These are phyloP conservation scores for Eudorina sp. DNA, from an alignment of 139 green algal species.

Conservation along the genomic window DNA sequence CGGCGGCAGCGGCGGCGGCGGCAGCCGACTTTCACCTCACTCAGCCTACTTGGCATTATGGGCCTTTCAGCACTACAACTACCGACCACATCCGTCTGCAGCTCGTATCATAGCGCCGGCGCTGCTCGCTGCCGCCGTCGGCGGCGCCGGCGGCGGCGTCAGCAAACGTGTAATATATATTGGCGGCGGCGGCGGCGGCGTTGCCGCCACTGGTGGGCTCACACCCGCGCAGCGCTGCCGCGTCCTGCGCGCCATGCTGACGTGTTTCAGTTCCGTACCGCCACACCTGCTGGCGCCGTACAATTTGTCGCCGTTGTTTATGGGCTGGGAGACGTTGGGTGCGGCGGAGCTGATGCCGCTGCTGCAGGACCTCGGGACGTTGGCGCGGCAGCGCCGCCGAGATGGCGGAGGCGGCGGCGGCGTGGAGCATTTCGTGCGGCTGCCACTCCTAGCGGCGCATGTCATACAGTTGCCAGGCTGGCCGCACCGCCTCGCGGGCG, in stretches of 20 bases:
- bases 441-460: neutral
- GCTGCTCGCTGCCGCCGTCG: neutral
- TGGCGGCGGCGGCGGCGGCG: neutral
- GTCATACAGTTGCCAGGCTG: conserved; percentile 26
- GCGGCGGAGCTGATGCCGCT: conserved; percentile 5
- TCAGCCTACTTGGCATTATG: neutral
- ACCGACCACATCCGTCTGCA: neutral
- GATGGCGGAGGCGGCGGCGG: neutral
- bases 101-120: neutral
- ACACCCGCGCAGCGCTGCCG: conserved; percentile 9
- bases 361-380: conserved; percentile 1
- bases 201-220: neutral
- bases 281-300: neutral
- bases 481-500: neutral
- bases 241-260: conserved; percentile 1
- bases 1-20: too few species aligned
- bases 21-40: neutral
- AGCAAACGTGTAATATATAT: too few species aligned
- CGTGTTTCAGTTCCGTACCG: neutral
- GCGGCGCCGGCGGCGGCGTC: neutral
- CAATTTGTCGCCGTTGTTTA: neutral
- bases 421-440: neutral
- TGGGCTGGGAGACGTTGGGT: conserved; percentile 1
- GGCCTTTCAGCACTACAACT: conserved; percentile 25
- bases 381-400: neutral